A percentile compares a stretch with the other conserved stretches of the same genome.
Conservation (phyloP, 176 grass and related monocot species). For the Carex kokanica region DNA sequence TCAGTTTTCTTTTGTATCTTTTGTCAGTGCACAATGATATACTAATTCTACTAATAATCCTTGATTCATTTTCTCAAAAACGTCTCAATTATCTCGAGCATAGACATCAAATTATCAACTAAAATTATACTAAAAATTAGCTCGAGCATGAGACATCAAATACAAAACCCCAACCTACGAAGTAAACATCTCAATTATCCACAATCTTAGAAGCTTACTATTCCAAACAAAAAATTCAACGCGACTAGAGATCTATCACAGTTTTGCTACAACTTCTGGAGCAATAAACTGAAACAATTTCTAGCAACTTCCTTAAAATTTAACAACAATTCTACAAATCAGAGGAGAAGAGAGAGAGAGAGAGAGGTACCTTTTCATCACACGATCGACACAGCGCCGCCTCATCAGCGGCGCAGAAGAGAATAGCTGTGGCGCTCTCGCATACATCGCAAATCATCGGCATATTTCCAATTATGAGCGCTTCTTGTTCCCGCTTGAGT, state of each 20-base stretch:
- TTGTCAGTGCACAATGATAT: background rate
- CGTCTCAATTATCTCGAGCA: no score
- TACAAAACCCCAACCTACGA: background rate
- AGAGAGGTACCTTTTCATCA: constrained; percentile 69
- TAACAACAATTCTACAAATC: background rate
- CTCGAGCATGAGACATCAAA: background rate
- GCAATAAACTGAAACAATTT: background rate
- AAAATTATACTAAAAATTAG: background rate
- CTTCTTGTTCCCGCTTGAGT: background rate
- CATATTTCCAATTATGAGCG: constrained; percentile 34
- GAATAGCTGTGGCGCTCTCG: constrained; percentile 79
- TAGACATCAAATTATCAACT: no score
- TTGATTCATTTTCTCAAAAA: background rate
- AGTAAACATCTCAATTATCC: background rate
- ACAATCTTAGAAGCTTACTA: background rate
- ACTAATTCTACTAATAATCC: background rate
- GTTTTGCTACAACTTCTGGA: background rate
- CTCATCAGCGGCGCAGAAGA: constrained; percentile 98
- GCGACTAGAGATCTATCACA: background rate
- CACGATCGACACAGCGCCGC: constrained; percentile 82
- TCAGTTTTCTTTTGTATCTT: background rate
- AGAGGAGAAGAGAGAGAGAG: background rate
- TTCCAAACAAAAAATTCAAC: background rate
- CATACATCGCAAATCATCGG: constrained; percentile 98
- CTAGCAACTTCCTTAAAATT: background rate